These are phyloP conservation scores for Termitomyces sp. DNA, from an alignment of 768 basidiomycete species.

Conservation along the genomic window DNA sequence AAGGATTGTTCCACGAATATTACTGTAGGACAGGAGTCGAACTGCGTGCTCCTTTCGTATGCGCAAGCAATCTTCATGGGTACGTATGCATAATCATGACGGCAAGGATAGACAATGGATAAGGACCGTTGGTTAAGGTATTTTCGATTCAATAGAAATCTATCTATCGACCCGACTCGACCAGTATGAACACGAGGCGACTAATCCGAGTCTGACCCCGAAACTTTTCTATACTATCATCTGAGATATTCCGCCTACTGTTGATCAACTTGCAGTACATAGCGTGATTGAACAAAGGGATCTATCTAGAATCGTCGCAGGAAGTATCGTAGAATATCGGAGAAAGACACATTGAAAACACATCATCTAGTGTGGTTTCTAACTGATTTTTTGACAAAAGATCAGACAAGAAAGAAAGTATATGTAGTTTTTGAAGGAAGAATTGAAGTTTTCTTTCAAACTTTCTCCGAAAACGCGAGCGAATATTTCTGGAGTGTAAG, in stretches of 20 bases:
- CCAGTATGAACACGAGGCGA: no score
- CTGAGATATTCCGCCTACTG: no score
- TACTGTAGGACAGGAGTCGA: background rate
- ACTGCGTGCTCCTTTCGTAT: background rate
- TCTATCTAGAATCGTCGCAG: background rate
- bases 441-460: no score
- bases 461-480: no score
- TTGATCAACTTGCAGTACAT: no score
- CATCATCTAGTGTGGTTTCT: background rate
- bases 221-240: no score
- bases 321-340: background rate
- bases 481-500: no score
- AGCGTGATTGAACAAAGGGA: background rate
- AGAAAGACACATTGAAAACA: background rate
- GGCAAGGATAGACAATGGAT: background rate
- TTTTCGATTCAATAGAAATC: background rate
- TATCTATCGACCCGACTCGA: no score
- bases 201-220: no score
- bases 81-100: background rate
- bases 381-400: background rate
- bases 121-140: background rate
- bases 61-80: background rate
- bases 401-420: background rate
- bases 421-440: background rate
- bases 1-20: background rate